Conservation (phyloP, 2,329 filamentous ascomycete species). For the Myotisia sp. region DNA sequence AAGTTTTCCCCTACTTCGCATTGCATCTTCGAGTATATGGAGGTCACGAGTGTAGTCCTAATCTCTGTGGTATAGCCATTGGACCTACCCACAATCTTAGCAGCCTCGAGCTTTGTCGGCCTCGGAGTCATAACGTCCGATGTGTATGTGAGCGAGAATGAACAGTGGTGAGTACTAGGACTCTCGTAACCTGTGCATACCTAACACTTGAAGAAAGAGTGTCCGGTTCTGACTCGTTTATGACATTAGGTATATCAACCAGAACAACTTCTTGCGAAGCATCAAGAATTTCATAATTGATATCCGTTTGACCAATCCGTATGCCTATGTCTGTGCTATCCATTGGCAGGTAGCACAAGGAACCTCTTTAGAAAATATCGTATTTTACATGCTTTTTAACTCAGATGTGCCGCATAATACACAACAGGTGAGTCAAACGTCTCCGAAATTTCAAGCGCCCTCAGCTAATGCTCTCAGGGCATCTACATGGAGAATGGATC, state of each 20-base stretch:
- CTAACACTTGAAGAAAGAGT: too few relatives aligned
- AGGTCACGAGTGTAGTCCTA: too few relatives aligned
- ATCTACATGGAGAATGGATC: conserved; percentile 28
- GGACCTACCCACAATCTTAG: conserved; percentile 14
- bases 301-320: conserved; percentile 20
- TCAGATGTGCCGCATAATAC: conserved; percentile 16
- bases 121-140: conserved; percentile 15
- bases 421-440: conserved; percentile 1
- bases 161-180: conserved; percentile 50
- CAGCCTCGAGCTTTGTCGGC: conserved; percentile 15
- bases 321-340: conserved; percentile 23
- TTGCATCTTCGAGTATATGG: too few relatives aligned
- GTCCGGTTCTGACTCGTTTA: too few relatives aligned
- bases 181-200: too few relatives aligned
- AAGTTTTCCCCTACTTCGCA: not conserved
- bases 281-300: conserved; percentile 16
- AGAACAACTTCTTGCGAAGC: conserved; percentile 14
- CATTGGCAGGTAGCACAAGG: conserved; percentile 11
- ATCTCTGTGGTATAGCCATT: conserved; percentile 43
- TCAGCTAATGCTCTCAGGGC: conserved; percentile 6
- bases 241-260: conserved; percentile 11
- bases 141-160: conserved; percentile 12
- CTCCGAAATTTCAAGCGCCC: not conserved
- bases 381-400: conserved; percentile 52
- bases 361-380: conserved; percentile 43